Base-by-base conservation (phyloP, 2,329 filamentous ascomycete species). In the Drechslerella dactyloides region DNA sequence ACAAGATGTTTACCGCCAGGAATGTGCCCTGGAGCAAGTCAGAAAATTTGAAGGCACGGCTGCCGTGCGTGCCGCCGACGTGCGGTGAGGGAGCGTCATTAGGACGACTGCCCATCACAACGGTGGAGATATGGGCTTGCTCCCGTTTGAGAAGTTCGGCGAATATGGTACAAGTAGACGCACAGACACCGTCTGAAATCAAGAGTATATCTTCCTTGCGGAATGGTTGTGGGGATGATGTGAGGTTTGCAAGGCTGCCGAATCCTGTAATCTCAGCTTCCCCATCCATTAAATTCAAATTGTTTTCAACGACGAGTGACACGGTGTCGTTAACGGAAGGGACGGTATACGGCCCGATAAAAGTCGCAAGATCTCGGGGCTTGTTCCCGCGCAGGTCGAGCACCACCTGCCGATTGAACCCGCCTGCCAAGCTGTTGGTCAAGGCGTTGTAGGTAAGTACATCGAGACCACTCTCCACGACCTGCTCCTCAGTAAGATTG, bases 61-160 rank as follows among this genome's bases (percentile, higher is more conserved):
- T 80, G 33, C 87, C 88, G 75, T 88, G 86, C 52, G 85, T 83
- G 19, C 87, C 88, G 13, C 87, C 86, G 15, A 88, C 81, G 4
- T 82, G 83, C 7, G 57, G 42, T 3, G 66, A 63, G 33, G 73
- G 60, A 0, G 44, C 37, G 40, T 72, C 68, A 33, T 72, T 64
- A 3, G 68, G 68, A 15, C 60, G 60, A 77, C 19, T 63, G 8
- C 85, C 65, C 58, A 70, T 70, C 65, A 85, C 79, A 6, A 82
- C 83, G 54, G 83, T 81, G 3, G 82, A 83, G 78, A 83, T 82
- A 2, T 79, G 80, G 0, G 81, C 74, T 8, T 79, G 87, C 65
- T 82, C 80, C 61, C 80, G 78, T 6, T 82, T 81, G 80, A 88
- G 82, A 21, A 86, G 80, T 50, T 85, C 82, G 11, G 81, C 80